Conservation (phyloP, 1,284 basidiomycete genomes). For the Rhodotorula sp. region DNA sequence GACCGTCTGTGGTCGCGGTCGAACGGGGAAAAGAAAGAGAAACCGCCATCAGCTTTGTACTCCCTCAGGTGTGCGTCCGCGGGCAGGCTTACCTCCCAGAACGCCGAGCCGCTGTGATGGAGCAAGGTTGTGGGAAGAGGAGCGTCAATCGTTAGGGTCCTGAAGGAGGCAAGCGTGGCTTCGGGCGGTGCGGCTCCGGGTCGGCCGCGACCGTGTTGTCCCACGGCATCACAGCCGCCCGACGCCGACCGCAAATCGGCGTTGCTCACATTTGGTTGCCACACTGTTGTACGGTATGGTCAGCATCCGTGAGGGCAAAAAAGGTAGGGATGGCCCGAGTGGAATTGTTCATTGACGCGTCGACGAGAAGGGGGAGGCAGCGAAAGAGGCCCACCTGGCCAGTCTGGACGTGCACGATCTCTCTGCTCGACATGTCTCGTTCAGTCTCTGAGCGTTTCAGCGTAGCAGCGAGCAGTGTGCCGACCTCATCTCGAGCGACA, state of each 20-base stretch:
- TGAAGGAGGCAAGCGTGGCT: background rate
- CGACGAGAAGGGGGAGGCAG: background rate
- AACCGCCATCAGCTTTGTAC: background rate
- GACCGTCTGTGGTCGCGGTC: conserved; percentile 54
- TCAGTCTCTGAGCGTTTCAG: background rate
- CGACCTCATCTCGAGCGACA: background rate
- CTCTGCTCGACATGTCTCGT: conserved; percentile 45
- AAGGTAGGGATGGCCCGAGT: background rate
- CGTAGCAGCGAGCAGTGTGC: background rate
- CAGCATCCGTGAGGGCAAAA: background rate
- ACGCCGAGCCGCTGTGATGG: conserved; percentile 59
- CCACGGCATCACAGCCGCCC: too few relatives aligned
- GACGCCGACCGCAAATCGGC: too few relatives aligned
- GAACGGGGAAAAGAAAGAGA: too few relatives aligned
- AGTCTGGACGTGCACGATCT: conserved; percentile 96
- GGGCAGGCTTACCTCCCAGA: conserved; percentile 74
- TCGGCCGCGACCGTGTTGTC: too few relatives aligned
- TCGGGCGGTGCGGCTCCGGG: background rate
- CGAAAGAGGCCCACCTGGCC: conserved; percentile 67
- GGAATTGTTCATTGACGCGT: background rate
- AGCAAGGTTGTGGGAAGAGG: too few relatives aligned
- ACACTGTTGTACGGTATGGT: background rate
- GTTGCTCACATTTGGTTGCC: conserved; percentile 13
- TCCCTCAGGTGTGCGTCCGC: background rate
- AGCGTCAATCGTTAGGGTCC: background rate